phyloP scores from a whole-genome alignment of 139 green algal genomes.

The Trebouxia sp. region DNA sequence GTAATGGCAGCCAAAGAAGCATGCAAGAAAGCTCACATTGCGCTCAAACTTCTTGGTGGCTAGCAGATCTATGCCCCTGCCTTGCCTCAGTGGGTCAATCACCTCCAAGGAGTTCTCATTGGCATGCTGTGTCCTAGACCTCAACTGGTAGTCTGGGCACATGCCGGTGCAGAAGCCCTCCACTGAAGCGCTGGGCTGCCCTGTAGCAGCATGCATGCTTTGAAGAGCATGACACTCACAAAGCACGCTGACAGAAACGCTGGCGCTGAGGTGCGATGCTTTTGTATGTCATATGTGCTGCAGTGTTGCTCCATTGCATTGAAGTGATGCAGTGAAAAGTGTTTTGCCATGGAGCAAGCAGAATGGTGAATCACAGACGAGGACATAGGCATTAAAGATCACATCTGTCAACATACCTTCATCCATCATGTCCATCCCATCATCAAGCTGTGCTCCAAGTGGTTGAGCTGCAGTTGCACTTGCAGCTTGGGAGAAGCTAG shows the following conservation, averaged over 20 bases:
- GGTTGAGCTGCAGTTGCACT: not conserved
- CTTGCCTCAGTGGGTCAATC: not conserved
- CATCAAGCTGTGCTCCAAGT: not conserved
- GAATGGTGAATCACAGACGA: too few relatives aligned
- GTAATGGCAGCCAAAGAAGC: too few relatives aligned
- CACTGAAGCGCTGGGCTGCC: not conserved
- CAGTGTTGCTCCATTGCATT: too few relatives aligned
- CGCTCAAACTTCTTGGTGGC: conserved; percentile 18
- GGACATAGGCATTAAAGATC: too few relatives aligned
- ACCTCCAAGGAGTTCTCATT: not conserved
- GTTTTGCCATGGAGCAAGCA: too few relatives aligned
- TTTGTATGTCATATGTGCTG: too few relatives aligned
- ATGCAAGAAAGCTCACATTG: too few relatives aligned
- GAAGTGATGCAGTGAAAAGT: too few relatives aligned
- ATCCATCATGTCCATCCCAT: not conserved
- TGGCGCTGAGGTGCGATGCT: too few relatives aligned
- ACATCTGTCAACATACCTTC: not conserved
- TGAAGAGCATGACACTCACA: too few relatives aligned
- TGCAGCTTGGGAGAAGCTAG: not conserved
- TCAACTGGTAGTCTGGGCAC: conserved; percentile 19
- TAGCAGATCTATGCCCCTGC: not conserved
- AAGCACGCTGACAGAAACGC: too few relatives aligned
- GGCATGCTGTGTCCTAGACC: not conserved
- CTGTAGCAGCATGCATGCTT: not conserved
- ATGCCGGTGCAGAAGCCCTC: conserved; percentile 15